Base-by-base conservation (phyloP, 768 basidiomycete species). In the Phaeotremella fagi region DNA sequence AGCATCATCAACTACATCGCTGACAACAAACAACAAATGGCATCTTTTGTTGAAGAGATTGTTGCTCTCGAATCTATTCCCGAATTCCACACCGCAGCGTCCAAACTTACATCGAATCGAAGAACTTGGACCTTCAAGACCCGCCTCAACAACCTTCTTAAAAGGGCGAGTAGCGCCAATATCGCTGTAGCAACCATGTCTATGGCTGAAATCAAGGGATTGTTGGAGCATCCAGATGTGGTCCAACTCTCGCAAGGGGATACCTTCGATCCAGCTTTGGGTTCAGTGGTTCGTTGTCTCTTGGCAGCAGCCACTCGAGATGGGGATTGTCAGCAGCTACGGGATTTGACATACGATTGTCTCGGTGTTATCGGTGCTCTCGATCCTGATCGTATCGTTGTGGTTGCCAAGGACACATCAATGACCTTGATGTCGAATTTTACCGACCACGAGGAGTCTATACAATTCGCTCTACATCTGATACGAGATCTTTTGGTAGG, bases 291-390 rank as follows among this genome's bases (percentile, higher is more conserved):
- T 50, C 78, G 81, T 1, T 78, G 80, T 2, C 75, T 98, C 2
- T 80, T 92, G 48, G 71, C 79, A 15, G 83, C 85, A 0, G 85
- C 86, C 0, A 82, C 82, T 48, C 82, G 88, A 7, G 90, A 94
- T 58, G 85, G 84, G 0, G 88, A 92, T 44, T 79, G 80, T 4
- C 86, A 91, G 41, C 66, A 78, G 1, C 66, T 90, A 7, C 83
- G 84, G 16, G 76, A 82, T 37, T 73, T 87, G 18, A 86, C 90
- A 0, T 91, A 85, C 66, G 88, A 95, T 67, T 95, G 89, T 68
- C 83, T 98, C 50, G 90, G 92, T 1, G 81, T 88, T 20, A 76
- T 98, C 12, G 95, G 95, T 4, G 95, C 95, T 1, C 80, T 92
- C 16, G 95, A 99, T 73, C 94, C 94, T 0, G 94, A 98, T 77